Percentiles rank a stretch among this genome's conserved stretches.
Evolutionary conservation across 129 eudicot genomes (phyloP).

Genomic region (Apium graveolens): DNA sequence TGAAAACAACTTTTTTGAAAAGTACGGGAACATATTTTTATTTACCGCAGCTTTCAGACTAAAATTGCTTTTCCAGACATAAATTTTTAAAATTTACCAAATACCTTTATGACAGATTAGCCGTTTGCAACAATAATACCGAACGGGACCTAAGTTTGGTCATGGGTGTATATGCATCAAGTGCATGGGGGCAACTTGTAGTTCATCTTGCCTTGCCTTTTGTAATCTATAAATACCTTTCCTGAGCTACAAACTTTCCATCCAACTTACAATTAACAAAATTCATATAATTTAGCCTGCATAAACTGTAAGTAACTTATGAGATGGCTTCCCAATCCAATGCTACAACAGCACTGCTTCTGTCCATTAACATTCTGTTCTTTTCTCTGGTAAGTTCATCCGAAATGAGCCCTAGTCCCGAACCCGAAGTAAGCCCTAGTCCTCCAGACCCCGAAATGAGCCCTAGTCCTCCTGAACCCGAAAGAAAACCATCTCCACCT

Average conservation of each 20-base stretch:
- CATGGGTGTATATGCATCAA: too few relatives aligned
- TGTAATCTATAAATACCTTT: not conserved
- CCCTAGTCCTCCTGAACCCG: conserved; percentile 21
- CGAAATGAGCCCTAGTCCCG: conserved; percentile 27
- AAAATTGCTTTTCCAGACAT: too few relatives aligned
- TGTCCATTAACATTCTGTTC: conserved; percentile 41
- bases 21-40: too few relatives aligned
- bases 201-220: not conserved
- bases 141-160: too few relatives aligned
- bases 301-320: too few relatives aligned
- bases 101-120: too few relatives aligned
- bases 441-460: too few relatives aligned
- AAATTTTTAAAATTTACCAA: too few relatives aligned
- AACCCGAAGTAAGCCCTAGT: conserved; percentile 28
- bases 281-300: not conserved
- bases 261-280: not conserved
- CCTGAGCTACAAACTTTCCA: not conserved
- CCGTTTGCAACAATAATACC: too few relatives aligned
- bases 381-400: conserved; percentile 41
- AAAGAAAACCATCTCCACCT: conserved; percentile 2
- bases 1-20: too few relatives aligned
- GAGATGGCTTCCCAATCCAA: conserved; percentile 29
- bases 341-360: conserved; percentile 25
- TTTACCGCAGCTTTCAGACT: too few relatives aligned
- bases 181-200: not conserved